Conservation (phyloP, 805 yeast genomes). For the Saccharomycopsis babjevae region DNA sequence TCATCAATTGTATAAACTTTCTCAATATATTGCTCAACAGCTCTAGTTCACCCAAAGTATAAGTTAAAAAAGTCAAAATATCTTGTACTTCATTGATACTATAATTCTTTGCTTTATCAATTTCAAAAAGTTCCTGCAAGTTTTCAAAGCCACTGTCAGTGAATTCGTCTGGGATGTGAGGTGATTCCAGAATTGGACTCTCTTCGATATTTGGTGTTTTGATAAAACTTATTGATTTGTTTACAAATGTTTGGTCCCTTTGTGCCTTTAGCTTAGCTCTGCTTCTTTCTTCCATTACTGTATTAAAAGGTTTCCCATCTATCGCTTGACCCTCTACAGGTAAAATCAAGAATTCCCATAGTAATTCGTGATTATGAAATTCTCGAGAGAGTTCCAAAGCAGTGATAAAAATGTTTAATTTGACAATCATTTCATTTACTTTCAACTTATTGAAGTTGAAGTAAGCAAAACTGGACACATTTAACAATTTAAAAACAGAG, state of each 20-base stretch:
- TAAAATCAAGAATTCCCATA: conserved; percentile 34
- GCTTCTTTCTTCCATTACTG: conserved; percentile 9
- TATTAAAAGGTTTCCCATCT: neutral
- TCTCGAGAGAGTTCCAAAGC: conserved; percentile 28
- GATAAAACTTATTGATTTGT: neutral
- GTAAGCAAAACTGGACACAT: conserved; percentile 23
- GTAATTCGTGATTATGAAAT: conserved; percentile 27
- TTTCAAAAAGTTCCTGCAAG: conserved; percentile 20
- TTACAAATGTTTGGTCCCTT: conserved; percentile 5
- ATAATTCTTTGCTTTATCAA: conserved; percentile 14
- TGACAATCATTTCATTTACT: conserved; percentile 37
- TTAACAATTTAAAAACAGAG: conserved; percentile 19
- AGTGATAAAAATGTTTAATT: conserved; percentile 39
- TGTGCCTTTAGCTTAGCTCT: conserved; percentile 11
- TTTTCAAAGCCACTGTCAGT: conserved; percentile 17
- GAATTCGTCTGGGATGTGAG: conserved; percentile 16
- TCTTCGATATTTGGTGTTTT: conserved; percentile 7
- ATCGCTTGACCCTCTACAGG: conserved; percentile 21
- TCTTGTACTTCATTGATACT: conserved; percentile 21
- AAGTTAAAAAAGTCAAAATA: conserved; percentile 35
- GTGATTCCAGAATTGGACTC: conserved; percentile 8
- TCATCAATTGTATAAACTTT: conserved; percentile 26
- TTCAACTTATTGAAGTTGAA: conserved; percentile 34
- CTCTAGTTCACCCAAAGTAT: conserved; percentile 32
- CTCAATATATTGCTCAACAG: conserved; percentile 23